A percentile compares a stretch with the other conserved stretches of the same genome.
These are phyloP conservation scores for Lasiodiplodia sp. DNA, from an alignment of 2,329 filamentous ascomycete genomes.

Conservation along the genomic window DNA sequence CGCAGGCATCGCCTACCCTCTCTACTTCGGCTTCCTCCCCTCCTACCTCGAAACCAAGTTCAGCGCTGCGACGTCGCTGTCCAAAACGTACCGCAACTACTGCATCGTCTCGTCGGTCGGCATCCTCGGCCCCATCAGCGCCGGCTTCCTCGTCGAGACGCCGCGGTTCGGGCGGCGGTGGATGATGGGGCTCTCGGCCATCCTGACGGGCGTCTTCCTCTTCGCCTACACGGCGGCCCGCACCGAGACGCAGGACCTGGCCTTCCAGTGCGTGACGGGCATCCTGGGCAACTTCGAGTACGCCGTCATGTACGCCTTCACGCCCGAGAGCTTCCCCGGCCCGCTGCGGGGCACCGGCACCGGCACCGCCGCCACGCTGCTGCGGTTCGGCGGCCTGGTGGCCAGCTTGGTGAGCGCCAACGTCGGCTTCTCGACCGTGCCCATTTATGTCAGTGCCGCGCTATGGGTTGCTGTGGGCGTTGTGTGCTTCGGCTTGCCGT, in stretches of 20 bases:
- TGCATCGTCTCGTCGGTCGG: slow-evolving; percentile 43
- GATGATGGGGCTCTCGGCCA: slow-evolving; percentile 55
- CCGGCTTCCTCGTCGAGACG: slow-evolving; percentile 52
- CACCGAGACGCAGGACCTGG: slow-evolving; percentile 44
- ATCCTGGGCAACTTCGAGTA: slow-evolving; percentile 53
- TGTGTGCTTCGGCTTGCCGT: slow-evolving; percentile 53
- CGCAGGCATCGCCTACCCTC: slow-evolving; percentile 53
- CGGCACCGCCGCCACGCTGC: slow-evolving; percentile 54
- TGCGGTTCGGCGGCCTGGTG: slow-evolving; percentile 49
- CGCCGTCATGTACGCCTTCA: slow-evolving; percentile 55
- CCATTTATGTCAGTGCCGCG: slow-evolving; percentile 55
- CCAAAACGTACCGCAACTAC: slow-evolving; percentile 31
- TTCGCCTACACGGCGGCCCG: slow-evolving; percentile 55
- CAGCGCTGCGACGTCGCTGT: slow-evolving; percentile 27
- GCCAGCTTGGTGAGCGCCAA: slow-evolving; percentile 55
- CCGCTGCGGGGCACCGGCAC: slow-evolving; percentile 63
- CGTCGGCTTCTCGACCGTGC: slow-evolving; percentile 51
- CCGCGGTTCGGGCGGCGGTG: slow-evolving; percentile 50
- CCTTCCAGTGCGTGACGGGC: slow-evolving; percentile 51
- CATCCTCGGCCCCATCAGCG: slow-evolving; percentile 51
- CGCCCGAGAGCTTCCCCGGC: slow-evolving; percentile 65
- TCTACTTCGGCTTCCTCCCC: slow-evolving; percentile 57
- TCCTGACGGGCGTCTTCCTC: slow-evolving; percentile 56
- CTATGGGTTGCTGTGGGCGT: slow-evolving; percentile 54
- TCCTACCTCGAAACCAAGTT: slow-evolving; percentile 54